Base-by-base conservation (phyloP, 371 early-diverging fungal species). In the Rhizopus stolonifer region DNA sequence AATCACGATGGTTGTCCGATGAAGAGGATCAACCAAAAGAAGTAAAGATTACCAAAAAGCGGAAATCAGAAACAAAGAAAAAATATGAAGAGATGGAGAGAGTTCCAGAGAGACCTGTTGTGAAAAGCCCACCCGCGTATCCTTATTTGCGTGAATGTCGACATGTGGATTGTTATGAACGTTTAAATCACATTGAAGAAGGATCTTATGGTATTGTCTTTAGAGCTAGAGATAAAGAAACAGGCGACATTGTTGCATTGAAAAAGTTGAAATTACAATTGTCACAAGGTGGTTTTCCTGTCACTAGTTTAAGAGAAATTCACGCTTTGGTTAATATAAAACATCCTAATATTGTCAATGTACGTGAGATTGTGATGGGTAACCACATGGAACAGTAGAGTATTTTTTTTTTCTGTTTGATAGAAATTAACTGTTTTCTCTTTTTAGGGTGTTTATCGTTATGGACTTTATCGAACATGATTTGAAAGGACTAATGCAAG, bases 181-280 rank as follows among this genome's bases (percentile, higher is more conserved):
- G 89, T 42, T 79, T 98, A 18, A 96, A 96, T 76, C 82, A 90
- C 57, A 99, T 99, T 60, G 98, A 94, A 49, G 99, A 99, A 70
- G 99, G 99, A 15, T 89, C 99, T 0, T 99, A 99, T 70, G 99
- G 99, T 11, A 85, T 99, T 18, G 99, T 99, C 4, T 99, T 95
- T 72, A 88, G 97, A 6, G 99, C 99, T 0, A 82, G 88, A 24
- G 95, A 99, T 65, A 79, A 87, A 46, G 61, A 75, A 7, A 96
- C 96, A 3, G 91, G 91, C 17, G 94, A 93, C 51, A 92, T 98
- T 7, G 98, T 99, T 1, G 99, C 99, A 0, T 78, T 99, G 7
- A 99, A 99, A 75, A 94, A 94, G 62, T 79, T 99, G n/a, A 93
- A 97, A 60, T 82, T 98, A 11, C 92, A 93, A 29, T 89, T 92